Evolutionary conservation across 179 eudicot genomes (phyloP).

Genomic region (Nepenthes alata): DNA sequence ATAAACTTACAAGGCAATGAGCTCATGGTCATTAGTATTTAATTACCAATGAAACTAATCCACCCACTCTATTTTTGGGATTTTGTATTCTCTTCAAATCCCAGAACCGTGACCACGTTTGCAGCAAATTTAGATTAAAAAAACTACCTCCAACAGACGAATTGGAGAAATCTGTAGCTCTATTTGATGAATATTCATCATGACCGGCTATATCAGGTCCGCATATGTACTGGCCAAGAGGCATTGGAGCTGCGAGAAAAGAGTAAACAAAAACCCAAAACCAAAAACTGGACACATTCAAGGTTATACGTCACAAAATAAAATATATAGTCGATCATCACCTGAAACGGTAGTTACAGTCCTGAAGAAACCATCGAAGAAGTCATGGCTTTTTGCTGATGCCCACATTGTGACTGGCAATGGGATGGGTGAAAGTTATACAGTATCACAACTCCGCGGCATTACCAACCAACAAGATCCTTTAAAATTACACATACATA

Average conservation of each 20-base stretch:
- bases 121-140: not conserved
- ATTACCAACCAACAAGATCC: too few relatives aligned
- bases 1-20: too few relatives aligned
- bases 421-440: too few relatives aligned
- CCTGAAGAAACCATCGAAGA: too few relatives aligned
- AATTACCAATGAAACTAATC: too few relatives aligned
- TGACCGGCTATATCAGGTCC: slow-evolving; percentile 12
- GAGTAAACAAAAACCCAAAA: not conserved
- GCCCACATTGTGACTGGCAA: too few relatives aligned
- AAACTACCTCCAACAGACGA: slow-evolving; percentile 11
- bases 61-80: too few relatives aligned
- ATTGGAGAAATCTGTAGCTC: slow-evolving; percentile 1
- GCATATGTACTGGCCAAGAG: slow-evolving; percentile 5
- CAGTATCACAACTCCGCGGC: too few relatives aligned
- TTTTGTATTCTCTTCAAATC: too few relatives aligned
- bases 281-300: not conserved
- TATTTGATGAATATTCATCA: slow-evolving; percentile 7
- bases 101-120: not conserved
- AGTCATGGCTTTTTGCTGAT: too few relatives aligned
- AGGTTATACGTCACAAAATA: not conserved
- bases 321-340: not conserved
- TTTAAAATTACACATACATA: too few relatives aligned
- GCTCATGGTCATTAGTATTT: too few relatives aligned
- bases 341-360: not conserved
- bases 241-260: slow-evolving; percentile 7